A percentile compares a stretch with the other conserved stretches of the same genome.
Conservation (phyloP, 2,329 filamentous ascomycete species). For the Venturiaceae sp. region DNA sequence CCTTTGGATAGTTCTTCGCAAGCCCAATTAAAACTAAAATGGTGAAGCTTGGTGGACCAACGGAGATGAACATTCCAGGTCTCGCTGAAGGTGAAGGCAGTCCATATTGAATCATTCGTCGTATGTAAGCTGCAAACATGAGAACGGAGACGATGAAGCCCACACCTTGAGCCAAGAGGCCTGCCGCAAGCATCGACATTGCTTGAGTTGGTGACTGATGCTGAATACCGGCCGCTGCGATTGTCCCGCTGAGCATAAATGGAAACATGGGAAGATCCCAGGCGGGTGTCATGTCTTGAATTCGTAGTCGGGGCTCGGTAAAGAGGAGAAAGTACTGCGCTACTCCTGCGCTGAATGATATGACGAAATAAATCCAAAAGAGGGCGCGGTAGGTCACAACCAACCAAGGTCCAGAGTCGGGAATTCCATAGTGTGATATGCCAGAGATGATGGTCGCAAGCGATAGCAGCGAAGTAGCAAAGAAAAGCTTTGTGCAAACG, state of each 20-base stretch:
- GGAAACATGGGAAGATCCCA: constrained; percentile 25
- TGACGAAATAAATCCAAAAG: constrained; percentile 60
- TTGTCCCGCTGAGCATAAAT: constrained; percentile 27
- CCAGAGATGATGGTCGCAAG: constrained; percentile 58
- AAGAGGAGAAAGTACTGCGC: constrained; percentile 24
- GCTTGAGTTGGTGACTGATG: constrained; percentile 18
- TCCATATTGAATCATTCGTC: constrained; percentile 28
- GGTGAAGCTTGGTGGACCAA: constrained; percentile 27
- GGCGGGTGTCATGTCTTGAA: constrained; percentile 29
- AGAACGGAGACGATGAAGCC: constrained; percentile 33
- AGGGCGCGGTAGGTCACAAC: constrained; percentile 48
- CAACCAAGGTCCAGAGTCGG: constrained; percentile 45
- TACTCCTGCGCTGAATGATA: constrained; percentile 51
- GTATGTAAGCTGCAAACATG: constrained; percentile 33
- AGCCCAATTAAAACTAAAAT: neutral
- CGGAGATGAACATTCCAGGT: constrained; percentile 44
- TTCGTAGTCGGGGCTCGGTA: constrained; percentile 23
- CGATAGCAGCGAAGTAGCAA: constrained; percentile 62
- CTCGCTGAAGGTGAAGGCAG: constrained; percentile 30
- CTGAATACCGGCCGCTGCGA: constrained; percentile 21
- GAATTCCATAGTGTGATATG: constrained; percentile 56
- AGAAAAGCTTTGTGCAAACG: too few relatives aligned
- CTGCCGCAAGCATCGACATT: constrained; percentile 32
- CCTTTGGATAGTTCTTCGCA: neutral
- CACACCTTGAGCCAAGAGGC: constrained; percentile 33